These are phyloP conservation scores for Athelia psychrophila DNA, from an alignment of 1,284 basidiomycete genomes.

Conservation along the genomic window DNA sequence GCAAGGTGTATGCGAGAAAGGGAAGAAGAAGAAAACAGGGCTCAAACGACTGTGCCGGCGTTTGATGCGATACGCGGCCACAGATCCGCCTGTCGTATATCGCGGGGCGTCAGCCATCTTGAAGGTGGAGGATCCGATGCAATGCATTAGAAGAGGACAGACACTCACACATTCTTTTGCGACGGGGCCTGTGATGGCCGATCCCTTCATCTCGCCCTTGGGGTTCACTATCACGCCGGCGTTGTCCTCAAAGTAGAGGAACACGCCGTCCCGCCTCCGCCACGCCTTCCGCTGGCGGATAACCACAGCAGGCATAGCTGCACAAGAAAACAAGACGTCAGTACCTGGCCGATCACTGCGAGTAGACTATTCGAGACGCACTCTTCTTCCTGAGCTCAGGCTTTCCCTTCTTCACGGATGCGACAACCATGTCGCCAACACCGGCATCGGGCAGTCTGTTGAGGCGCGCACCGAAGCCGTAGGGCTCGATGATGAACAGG, in stretches of 20 bases:
- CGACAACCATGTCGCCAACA: constrained; percentile 99
- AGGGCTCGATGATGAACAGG: constrained; percentile 88
- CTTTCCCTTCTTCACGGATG: constrained; percentile 99
- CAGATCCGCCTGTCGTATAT: constrained; percentile 78
- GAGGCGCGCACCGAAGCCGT: constrained; percentile 92
- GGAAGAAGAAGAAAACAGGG: constrained; percentile 4
- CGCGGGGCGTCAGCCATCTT: not conserved
- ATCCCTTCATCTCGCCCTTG: constrained; percentile 99
- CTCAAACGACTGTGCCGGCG: constrained; percentile 94
- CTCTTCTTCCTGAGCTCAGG: constrained; percentile 99
- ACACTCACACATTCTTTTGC: constrained; percentile 91
- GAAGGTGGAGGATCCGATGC: no score
- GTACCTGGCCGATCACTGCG: not conserved
- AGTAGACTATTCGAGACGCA: constrained; percentile 38
- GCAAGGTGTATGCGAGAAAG: constrained; percentile 10
- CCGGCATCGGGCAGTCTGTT: constrained; percentile 98
- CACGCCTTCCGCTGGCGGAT: constrained; percentile 98
- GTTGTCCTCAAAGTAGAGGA: constrained; percentile 99
- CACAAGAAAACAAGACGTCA: not conserved
- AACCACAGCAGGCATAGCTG: constrained; percentile 97
- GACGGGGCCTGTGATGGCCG: constrained; percentile 96
- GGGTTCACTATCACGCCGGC: constrained; percentile 98
- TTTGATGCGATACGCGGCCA: constrained; percentile 99
- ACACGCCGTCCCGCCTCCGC: constrained; percentile 97
- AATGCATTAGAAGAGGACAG: not conserved